A percentile compares a stretch with the other conserved stretches of the same genome.
Conservation (phyloP, 1,284 basidiomycete species). For the Chalciporus sp. region DNA sequence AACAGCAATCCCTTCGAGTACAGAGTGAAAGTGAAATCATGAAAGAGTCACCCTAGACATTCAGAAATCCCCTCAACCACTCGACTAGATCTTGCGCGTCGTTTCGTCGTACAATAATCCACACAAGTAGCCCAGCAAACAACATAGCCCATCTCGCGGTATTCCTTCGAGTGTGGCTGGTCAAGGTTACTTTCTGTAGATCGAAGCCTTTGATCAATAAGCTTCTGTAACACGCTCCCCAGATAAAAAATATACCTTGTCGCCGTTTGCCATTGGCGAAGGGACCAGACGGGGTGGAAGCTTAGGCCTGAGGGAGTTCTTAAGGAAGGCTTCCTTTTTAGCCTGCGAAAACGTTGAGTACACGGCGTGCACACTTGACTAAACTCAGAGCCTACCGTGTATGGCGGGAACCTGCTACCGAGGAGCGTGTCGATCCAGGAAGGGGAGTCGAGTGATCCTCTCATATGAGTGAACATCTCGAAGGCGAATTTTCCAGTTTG, state of each 20-base stretch:
- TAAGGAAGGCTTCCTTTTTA: constrained; percentile 30
- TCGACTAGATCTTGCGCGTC: not conserved
- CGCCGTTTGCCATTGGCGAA: constrained; percentile 10
- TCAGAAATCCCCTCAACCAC: constrained; percentile 3
- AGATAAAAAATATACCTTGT: constrained; percentile 14
- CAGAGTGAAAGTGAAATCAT: not conserved
- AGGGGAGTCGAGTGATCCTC: constrained; percentile 65
- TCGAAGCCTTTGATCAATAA: constrained; percentile 17
- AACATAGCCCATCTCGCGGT: constrained; percentile 9
- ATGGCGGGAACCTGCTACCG: constrained; percentile 65
- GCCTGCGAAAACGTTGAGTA: constrained; percentile 5
- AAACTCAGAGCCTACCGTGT: constrained; percentile 45
- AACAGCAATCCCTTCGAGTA: too few relatives aligned
- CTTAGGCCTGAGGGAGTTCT: constrained; percentile 11
- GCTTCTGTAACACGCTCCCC: not conserved
- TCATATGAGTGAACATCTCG: constrained; percentile 69
- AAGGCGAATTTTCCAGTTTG: constrained; percentile 68
- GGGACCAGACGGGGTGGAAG: constrained; percentile 28
- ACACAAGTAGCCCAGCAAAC: constrained; percentile 8
- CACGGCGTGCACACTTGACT: not conserved
- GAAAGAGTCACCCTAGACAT: constrained; percentile 6
- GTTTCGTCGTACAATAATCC: constrained; percentile 2
- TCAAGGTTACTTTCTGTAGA: constrained; percentile 5
- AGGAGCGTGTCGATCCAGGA: constrained; percentile 62
- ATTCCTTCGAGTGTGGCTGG: not conserved